These are phyloP conservation scores for Lobosporangium transversale DNA, from an alignment of 192 early-diverging fungal species.

Conservation along the genomic window DNA sequence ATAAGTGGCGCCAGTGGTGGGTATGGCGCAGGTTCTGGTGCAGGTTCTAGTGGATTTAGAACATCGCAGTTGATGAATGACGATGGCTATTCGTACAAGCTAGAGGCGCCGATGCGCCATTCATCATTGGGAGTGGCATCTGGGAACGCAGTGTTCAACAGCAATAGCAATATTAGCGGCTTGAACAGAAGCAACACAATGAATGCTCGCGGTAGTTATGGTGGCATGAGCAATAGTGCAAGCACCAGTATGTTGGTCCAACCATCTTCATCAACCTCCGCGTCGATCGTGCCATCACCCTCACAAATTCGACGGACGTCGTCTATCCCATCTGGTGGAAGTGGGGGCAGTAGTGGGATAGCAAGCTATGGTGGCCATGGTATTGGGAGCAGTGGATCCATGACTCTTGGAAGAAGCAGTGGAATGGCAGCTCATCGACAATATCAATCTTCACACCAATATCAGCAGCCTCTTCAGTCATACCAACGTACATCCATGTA, in stretches of 20 bases:
- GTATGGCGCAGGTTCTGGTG: neutral
- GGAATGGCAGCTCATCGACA: slow-evolving; percentile 12
- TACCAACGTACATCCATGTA: slow-evolving; percentile 27
- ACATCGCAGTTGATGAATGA: neutral
- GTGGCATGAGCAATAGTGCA: slow-evolving; percentile 1
- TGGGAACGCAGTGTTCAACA: neutral
- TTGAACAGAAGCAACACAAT: neutral
- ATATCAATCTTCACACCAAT: neutral
- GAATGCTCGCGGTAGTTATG: neutral
- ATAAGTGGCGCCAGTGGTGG: neutral
- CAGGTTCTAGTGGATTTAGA: neutral
- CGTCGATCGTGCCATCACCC: slow-evolving; percentile 1
- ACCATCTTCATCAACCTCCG: neutral
- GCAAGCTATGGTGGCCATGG: neutral
- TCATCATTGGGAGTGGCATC: neutral
- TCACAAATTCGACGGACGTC: slow-evolving; percentile 14
- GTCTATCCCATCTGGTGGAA: slow-evolving; percentile 2
- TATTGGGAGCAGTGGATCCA: neutral
- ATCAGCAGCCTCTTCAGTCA: neutral
- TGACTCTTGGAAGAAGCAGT: slow-evolving; percentile 1
- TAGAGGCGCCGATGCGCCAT: neutral
- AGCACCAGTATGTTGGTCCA: slow-evolving; percentile 1
- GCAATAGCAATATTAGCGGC: neutral
- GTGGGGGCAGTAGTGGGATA: slow-evolving; percentile 1
- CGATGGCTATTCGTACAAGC: neutral